Percentiles rank a stretch among this genome's conserved stretches.
These are phyloP conservation scores for Sarocladiaceae sp. DNA, from an alignment of 2,329 filamentous ascomycete species.

Conservation along the genomic window DNA sequence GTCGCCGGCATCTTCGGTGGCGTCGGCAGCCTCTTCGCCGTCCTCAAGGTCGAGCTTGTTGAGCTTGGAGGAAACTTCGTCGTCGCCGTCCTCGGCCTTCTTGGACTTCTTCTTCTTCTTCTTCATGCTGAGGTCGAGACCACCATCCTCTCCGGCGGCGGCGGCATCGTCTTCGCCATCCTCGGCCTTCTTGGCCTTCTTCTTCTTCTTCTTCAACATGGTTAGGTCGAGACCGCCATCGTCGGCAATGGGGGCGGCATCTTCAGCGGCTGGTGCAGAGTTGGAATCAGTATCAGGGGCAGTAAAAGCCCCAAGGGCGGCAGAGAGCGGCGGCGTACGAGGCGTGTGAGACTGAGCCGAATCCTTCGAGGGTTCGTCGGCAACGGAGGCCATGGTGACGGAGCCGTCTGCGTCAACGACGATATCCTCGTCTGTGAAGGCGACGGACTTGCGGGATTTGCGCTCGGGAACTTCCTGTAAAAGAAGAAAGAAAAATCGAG, in stretches of 20 bases:
- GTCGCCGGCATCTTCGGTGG: constrained; percentile 62
- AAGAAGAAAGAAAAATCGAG: constrained; percentile 15
- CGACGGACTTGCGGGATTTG: constrained; percentile 87
- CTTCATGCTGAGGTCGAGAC: constrained; percentile 51
- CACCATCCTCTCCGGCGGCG: constrained; percentile 42
- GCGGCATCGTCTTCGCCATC: constrained; percentile 42
- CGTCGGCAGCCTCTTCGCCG: constrained; percentile 51
- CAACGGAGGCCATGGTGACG: constrained; percentile 70
- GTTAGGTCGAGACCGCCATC: constrained; percentile 54
- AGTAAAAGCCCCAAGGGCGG: constrained; percentile 53
- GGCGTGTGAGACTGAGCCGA: constrained; percentile 76
- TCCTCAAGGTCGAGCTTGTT: constrained; percentile 63
- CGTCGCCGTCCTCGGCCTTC: constrained; percentile 57
- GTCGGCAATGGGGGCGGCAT: constrained; percentile 36
- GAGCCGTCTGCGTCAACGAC: constrained; percentile 88
- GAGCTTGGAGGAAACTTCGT: constrained; percentile 57
- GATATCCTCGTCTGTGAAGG: constrained; percentile 83
- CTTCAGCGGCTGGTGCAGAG: constrained; percentile 37
- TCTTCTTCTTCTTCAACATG: constrained; percentile 85
- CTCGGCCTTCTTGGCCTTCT: constrained; percentile 43
- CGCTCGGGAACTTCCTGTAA: constrained; percentile 39
- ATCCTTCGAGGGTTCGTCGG: constrained; percentile 66
- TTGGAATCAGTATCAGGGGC: constrained; percentile 33
- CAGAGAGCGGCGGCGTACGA: constrained; percentile 58
- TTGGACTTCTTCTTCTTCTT: constrained; percentile 71